Evolutionary conservation across 2,329 filamentous ascomycete species (phyloP), one percentile per base, ranked within the genome.

Genomic region (Talaromyces sp.): DNA sequence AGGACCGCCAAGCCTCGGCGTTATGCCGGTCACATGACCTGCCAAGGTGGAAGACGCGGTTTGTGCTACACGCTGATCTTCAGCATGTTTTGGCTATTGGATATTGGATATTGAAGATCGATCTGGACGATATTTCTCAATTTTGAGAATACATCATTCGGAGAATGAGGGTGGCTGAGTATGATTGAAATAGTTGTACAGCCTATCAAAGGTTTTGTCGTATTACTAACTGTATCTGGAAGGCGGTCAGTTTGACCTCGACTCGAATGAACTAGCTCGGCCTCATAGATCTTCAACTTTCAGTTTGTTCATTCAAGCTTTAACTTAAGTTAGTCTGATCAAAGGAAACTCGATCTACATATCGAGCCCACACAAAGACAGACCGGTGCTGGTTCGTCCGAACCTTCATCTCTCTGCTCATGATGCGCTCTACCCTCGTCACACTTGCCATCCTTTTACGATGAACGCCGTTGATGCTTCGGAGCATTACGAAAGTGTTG

Each of bases 391-490:
- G 64, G 64, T 66, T 66, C 64, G n/a, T 43, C 33, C n/a, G 64
- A 66, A 63, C 61, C 64, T 66, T 64, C 61, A 45, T 62, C 60
- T 35, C 37, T 41, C 41, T 45, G 62, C 63, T 19, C 67, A 68
- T 50, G 65, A 68, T 67, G 65, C 59, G 62, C 57, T 52, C 56
- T 54, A 63, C 19, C 43, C 37, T 39, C 35, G 19, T 58, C 60
- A 66, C 49, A 54, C 49, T 65, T 63, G 49, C 59, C 50, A 19
- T 61, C 61, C 61, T 31, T 45, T 65, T 73, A 81, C 67, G 65
- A 90, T 90, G 88, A 88, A 90, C 76, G 83, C 83, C 62, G 85
- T 90, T 71, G 88, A 90, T 77, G 87, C 84, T 57, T 83, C 83
- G 67, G 82, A 85, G 73, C 84, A 85, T 72, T 85, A 84, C 73